These are phyloP conservation scores for Pisolithus thermaeus DNA, from an alignment of 1,284 basidiomycete species.

Conservation along the genomic window DNA sequence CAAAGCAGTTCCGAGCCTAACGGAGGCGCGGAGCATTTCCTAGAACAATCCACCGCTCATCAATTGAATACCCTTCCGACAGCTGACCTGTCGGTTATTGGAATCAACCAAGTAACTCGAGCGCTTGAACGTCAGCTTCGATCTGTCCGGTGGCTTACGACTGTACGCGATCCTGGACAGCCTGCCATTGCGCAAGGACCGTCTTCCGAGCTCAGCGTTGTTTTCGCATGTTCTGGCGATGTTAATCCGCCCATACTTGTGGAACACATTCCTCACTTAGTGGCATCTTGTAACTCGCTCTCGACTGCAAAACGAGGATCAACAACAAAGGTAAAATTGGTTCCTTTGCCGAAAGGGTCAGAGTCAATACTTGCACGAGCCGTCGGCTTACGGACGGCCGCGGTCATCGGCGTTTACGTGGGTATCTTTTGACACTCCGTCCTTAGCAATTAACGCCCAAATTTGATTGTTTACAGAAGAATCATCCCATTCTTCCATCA, in stretches of 20 bases:
- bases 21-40: too few species aligned
- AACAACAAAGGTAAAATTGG: conserved; percentile 42
- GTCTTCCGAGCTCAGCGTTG: conserved; percentile 31
- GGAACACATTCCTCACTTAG: conserved; percentile 66
- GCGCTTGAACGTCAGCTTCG: conserved; percentile 57
- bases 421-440: not conserved
- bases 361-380: conserved; percentile 60
- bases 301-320: conserved; percentile 7
- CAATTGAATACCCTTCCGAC: not conserved
- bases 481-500: conserved; percentile 33
- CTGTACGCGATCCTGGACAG: conserved; percentile 9
- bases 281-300: conserved; percentile 64
- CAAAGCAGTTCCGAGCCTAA: too few species aligned
- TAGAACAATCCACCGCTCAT: too few species aligned
- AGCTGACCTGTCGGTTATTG: conserved; percentile 37
- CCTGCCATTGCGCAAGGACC: conserved; percentile 3
- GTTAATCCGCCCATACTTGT: conserved; percentile 67
- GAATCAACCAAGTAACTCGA: conserved; percentile 80
- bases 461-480: conserved; percentile 24
- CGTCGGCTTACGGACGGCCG: conserved; percentile 63
- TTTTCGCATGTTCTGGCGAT: conserved; percentile 70
- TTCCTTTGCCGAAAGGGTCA: conserved; percentile 68
- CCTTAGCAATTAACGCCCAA: conserved; percentile 4
- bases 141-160: conserved; percentile 26
- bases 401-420: conserved; percentile 63